Percentiles rank a stretch among this genome's conserved stretches.
Conservation (phyloP, 2,329 filamentous ascomycete species). For the Fusarium illudens region DNA sequence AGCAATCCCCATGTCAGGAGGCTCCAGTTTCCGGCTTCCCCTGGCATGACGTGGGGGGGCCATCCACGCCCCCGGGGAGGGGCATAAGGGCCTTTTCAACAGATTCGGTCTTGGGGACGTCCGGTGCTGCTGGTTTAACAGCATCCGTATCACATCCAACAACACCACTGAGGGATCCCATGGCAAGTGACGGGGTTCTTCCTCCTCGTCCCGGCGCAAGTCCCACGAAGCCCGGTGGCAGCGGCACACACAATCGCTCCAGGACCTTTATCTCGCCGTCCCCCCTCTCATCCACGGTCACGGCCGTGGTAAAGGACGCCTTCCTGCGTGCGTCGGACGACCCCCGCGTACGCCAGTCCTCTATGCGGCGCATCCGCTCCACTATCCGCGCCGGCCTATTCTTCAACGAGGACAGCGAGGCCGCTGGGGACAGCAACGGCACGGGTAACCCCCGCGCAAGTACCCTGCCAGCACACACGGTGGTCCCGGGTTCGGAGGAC, state of each 20-base stretch:
- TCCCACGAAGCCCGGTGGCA: slow-evolving; percentile 41
- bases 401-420: slow-evolving; percentile 57
- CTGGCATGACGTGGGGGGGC: slow-evolving; percentile 52
- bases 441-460: slow-evolving; percentile 29
- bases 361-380: slow-evolving; percentile 57
- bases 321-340: slow-evolving; percentile 58
- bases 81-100: slow-evolving; percentile 51
- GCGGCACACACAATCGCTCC: slow-evolving; percentile 43
- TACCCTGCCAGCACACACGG: slow-evolving; percentile 28
- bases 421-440: slow-evolving; percentile 16
- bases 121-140: slow-evolving; percentile 14
- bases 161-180: slow-evolving; percentile 46
- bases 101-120: slow-evolving; percentile 46
- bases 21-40: slow-evolving; percentile 54
- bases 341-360: slow-evolving; percentile 52
- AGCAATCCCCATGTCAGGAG: slow-evolving; percentile 47
- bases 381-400: slow-evolving; percentile 64
- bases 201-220: slow-evolving; percentile 43
- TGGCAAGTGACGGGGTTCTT: slow-evolving; percentile 39
- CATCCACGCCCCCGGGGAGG: slow-evolving; percentile 43
- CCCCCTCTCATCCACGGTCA: slow-evolving; percentile 67
- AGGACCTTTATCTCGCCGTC: slow-evolving; percentile 67
- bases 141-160: slow-evolving; percentile 43
- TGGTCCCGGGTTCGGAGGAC: slow-evolving; percentile 40
- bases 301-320: slow-evolving; percentile 65